These are phyloP conservation scores for Eremochloa ophiuroides DNA, from an alignment of 176 grass and related monocot species.

Conservation along the genomic window DNA sequence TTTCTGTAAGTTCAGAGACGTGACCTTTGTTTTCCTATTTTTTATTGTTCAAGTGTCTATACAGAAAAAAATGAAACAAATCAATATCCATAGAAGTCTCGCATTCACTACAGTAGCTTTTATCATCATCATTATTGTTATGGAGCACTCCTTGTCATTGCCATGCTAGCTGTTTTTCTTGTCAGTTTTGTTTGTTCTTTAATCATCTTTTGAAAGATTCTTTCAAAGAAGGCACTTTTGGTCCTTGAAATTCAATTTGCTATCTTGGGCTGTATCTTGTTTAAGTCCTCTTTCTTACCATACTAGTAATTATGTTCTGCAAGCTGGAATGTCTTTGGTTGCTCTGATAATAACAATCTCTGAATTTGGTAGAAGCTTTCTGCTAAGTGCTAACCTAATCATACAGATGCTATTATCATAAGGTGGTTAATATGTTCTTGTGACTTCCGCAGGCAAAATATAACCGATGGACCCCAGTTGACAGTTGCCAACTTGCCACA, in stretches of 20 bases:
- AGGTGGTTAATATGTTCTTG: conserved; percentile 30
- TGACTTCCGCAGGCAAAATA: conserved; percentile 48
- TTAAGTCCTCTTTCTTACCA: background rate
- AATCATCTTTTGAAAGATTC: conserved; percentile 11
- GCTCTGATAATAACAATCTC: conserved; percentile 15
- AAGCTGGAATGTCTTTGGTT: conserved; percentile 22
- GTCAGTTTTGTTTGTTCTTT: conserved; percentile 5
- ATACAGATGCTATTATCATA: background rate
- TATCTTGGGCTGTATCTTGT: background rate
- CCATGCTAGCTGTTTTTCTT: conserved; percentile 9
- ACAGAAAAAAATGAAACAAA: background rate
- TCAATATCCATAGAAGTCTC: background rate
- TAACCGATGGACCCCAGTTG: conserved; percentile 50
- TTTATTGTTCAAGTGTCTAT: background rate
- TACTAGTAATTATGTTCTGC: background rate
- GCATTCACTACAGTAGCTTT: conserved; percentile 2
- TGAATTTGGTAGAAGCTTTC: conserved; percentile 1
- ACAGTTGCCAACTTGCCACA: conserved; percentile 42
- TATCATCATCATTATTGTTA: conserved; percentile 1
- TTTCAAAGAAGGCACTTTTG: background rate
- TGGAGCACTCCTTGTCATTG: background rate
- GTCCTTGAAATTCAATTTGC: conserved; percentile 1
- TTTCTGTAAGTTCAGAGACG: background rate
- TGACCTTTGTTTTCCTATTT: background rate
- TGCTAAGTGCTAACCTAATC: conserved; percentile 11